Evolutionary conservation across 148 eudicot species (phyloP), one percentile per base, ranked within the genome.

Genomic region (Fagopyrum homotropicum): DNA sequence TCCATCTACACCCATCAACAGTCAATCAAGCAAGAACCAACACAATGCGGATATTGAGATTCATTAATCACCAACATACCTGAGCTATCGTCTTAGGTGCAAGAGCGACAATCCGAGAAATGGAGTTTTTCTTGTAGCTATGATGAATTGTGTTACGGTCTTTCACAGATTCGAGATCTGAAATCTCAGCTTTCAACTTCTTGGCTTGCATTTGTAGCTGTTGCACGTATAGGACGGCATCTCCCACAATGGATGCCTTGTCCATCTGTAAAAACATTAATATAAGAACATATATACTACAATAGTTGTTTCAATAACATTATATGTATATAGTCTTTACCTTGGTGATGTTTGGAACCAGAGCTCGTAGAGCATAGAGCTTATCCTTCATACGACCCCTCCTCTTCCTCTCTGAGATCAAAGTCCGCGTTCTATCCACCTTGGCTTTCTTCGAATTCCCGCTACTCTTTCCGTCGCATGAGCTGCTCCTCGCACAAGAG

Each of bases 311-410:
- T 22, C 26, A 22, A 22, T 22, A 22, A 22, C 26, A 22, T 22
- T 22, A 22, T 22, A 22, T 22, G 26, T 22, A n/a, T n/a, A n/a
- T n/a, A n/a, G n/a, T n/a, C n/a, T n/a, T n/a, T 7, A 91, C 98
- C 97, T 91, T 91, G 11, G 97, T 91, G 72, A 94, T 94, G 64
- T 91, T 91, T 44, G 97, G 98, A 78, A 94, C 98, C 81, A 94
- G 83, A 46, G 98, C 87, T 44, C 98, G 90, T 75, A 94, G 80
- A 0, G 90, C 88, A 45, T 89, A 94, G 69, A 94, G 93, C 79
- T 91, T 94, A 72, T 94, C 98, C 88, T 89, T 91, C 98, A 93
- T 94, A 12, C 88, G 56, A 3, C 98, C 88, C 83, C 97, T 86
- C 73, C 97, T 85, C 81, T 79, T 83, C 75, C 98, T 75, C 80